Evolutionary conservation across 768 basidiomycete genomes (phyloP).

Genomic region (Leccinum sublutescens): DNA sequence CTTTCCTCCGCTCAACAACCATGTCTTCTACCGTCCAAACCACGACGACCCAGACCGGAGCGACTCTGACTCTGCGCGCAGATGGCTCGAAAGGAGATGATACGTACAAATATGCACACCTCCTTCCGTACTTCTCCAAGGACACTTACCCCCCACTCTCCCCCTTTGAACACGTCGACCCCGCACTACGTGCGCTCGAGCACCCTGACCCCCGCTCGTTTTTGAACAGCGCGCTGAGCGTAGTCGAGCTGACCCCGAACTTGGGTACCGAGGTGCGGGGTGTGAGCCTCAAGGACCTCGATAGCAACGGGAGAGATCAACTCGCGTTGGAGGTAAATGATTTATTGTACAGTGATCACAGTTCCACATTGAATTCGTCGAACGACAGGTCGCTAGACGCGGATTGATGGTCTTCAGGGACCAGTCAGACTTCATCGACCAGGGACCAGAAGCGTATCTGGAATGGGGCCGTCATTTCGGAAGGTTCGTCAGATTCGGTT

Average conservation of each 20-base stretch:
- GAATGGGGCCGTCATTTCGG: conserved; percentile 73
- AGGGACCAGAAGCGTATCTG: conserved; percentile 61
- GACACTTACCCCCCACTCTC: conserved; percentile 64
- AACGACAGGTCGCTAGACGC: conserved; percentile 58
- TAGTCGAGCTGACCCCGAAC: conserved; percentile 66
- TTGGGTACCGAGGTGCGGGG: conserved; percentile 76
- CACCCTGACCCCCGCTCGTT: conserved; percentile 70
- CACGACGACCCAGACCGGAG: conserved; percentile 7
- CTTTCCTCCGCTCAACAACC: neutral
- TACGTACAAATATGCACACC: conserved; percentile 62
- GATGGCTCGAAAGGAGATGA: conserved; percentile 8
- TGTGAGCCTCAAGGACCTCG: conserved; percentile 60
- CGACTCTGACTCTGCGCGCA: conserved; percentile 7
- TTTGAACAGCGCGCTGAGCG: conserved; percentile 55
- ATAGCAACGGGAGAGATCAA: conserved; percentile 60
- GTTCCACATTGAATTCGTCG: neutral
- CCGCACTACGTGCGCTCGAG: conserved; percentile 63
- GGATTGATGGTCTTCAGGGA: conserved; percentile 74
- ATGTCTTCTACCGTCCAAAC: conserved; percentile 14
- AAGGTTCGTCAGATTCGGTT: conserved; percentile 37
- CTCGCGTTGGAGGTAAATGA: conserved; percentile 61
- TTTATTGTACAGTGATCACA: conserved; percentile 2
- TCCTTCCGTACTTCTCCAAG: conserved; percentile 64
- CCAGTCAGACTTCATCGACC: conserved; percentile 75
- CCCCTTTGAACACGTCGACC: conserved; percentile 76